A percentile compares a stretch with the other conserved stretches of the same genome.
Evolutionary conservation across 331 rosid species (phyloP).

Genomic region (Malus hybrid): DNA sequence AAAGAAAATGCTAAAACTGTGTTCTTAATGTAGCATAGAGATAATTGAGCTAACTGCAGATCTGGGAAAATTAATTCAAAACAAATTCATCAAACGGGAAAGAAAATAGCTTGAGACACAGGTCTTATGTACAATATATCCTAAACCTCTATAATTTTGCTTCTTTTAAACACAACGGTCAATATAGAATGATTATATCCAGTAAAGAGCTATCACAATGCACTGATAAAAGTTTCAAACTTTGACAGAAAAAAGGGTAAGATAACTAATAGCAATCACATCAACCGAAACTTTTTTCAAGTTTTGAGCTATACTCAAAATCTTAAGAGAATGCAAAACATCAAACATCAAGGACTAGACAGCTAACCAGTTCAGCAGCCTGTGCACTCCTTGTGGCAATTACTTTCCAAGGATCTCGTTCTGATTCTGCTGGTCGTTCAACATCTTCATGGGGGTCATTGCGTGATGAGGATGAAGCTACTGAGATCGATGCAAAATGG

Average conservation of each 20-base stretch:
- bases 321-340: background rate
- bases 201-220: background rate
- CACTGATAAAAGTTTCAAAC: background rate
- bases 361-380: conserved; percentile 68
- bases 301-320: background rate
- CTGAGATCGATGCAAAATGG: conserved; percentile 21
- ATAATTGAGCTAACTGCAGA: background rate
- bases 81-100: background rate
- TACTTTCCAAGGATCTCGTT: conserved; percentile 45
- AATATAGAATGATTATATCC: background rate
- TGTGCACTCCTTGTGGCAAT: conserved; percentile 53
- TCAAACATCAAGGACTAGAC: conserved; percentile 69
- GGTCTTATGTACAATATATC: background rate
- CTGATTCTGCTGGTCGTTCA: conserved; percentile 42
- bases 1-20: background rate
- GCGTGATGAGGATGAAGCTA: conserved; percentile 20
- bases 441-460: conserved; percentile 30
- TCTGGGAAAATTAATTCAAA: background rate
- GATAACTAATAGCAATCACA: background rate
- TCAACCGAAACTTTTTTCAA: background rate
- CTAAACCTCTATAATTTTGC: background rate
- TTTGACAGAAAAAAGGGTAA: background rate
- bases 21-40: background rate
- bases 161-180: background rate
- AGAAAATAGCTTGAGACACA: background rate